Base-by-base conservation (phyloP, 2,329 filamentous ascomycete species). In the Pseudogymnoascus sp. region DNA sequence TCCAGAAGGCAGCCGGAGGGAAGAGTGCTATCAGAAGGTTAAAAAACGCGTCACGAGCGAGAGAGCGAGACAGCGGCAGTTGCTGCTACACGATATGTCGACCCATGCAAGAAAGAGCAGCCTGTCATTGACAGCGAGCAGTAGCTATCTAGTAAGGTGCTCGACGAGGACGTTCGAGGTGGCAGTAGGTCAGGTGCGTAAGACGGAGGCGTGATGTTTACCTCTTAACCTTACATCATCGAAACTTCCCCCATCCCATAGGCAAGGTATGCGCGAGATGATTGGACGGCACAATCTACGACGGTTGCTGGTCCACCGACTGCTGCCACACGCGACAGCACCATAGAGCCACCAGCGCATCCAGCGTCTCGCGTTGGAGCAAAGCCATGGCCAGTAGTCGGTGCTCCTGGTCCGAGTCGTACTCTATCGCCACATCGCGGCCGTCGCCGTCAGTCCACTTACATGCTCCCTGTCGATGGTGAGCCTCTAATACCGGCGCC, bases 281-380 rank as follows among this genome's bases (percentile, higher is more conserved):
- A 13, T 39, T 39, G n/a, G 36, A 8, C 36, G 36, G n/a, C 13
- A 39, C 36, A 39, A n/a, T 39, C 36, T 9, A 13, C 36, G 36
- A 15, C 36, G 36, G 36, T 17, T 39, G 5, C 36, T 62, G 47
- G 13, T 63, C 54, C 17, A 60, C 63, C 11, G 62, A 64, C n/a
- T 59, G 47, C 58, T 63, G 59, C 62, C 62, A 64, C 40, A 64
- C 17, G 5, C 62, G 60, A 31, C 62, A 63, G 37, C 54, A 63
- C 63, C 63, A 63, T 62, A 64, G n/a, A 6, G 63, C 62, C 39
- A 63, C 63, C 26, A 64, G 62, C 9, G 59, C 62, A 9, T 64
- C 63, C 13, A 64, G 8, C 1, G 44, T 62, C 26, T 62, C 47
- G 11, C 62, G 41, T 5, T 58, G 62, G 7, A 64, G 35, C 13